Base-by-base conservation (phyloP, 129 eudicot genomes). In the Lactuca saligna region DNA sequence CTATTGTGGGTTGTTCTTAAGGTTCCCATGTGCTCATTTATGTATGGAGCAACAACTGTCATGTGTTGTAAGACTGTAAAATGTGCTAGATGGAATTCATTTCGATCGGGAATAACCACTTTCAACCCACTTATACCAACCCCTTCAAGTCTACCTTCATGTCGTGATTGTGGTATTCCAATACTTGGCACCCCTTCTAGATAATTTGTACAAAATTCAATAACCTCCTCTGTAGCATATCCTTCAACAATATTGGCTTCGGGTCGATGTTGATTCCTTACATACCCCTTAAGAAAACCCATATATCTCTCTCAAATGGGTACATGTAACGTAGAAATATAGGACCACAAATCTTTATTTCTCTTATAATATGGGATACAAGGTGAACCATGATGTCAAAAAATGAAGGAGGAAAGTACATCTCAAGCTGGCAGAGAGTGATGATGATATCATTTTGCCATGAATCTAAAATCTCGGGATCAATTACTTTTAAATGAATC, bases 241-340 rank as follows among this genome's bases (percentile, higher is more conserved):
- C 20, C 20, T 20, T 20, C 20, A 20, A 20, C 20, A 20, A 20
- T 20, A 20, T 1, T 57, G 5, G 5, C 62, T 14, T 57, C 38
- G 1, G 62, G 62, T 8, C n/a, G 37, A 57, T 57, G 4, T 57
- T 16, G 38, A 11, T 57, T 57, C 34, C 62, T 57, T 57, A 57
- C 62, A 57, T 57, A 57, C 11, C 63, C 38, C 9, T 57, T 57
- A 20, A 57, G 20, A 11, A 57, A 8, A 10, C 63, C 63, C 41
- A 57, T 57, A 56, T 56, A 56, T 29, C 61, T 56, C 61, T 56
- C 61, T 56, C 61, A 20, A 20, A 56, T 25, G 37, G 61, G 20
- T 20, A 20, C 20, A 20, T 20, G 20, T 20, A 20, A 20, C 20
- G 20, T 20, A 20, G 20, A 20, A 56, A 57, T 20, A 57, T 2